phyloP scores from a whole-genome alignment of 1,139 yeast genomes.

The Suhomyces maxii region DNA sequence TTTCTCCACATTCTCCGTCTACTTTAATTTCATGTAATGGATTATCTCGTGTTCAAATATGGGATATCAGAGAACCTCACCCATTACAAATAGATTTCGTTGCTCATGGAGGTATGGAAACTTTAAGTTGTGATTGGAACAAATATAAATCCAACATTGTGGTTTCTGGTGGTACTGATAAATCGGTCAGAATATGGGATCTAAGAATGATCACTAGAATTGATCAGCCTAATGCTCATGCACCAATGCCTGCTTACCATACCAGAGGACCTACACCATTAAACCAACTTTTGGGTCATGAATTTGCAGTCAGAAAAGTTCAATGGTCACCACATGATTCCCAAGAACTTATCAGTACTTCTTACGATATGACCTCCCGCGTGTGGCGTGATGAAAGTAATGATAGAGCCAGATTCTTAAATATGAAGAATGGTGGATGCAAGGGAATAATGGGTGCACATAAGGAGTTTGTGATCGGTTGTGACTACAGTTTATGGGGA shows the following conservation, averaged over 20 bases:
- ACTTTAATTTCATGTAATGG: conserved; percentile 76
- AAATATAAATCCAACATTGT: conserved; percentile 77
- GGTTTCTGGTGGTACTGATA: conserved; percentile 91
- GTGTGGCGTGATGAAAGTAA: conserved; percentile 78
- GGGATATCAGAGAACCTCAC: conserved; percentile 77
- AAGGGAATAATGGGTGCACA: conserved; percentile 66
- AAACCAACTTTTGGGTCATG: conserved; percentile 83
- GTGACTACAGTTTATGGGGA: conserved; percentile 97
- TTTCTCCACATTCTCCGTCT: conserved; percentile 83
- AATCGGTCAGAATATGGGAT: conserved; percentile 84
- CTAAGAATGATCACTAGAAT: conserved; percentile 60
- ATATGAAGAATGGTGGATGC: conserved; percentile 39
- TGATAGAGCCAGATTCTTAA: conserved; percentile 49
- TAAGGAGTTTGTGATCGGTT: conserved; percentile 89
- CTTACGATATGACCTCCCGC: conserved; percentile 90
- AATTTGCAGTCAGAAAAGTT: conserved; percentile 79
- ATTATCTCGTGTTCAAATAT: conserved; percentile 71
- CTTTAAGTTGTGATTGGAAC: conserved; percentile 84
- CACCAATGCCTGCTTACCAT: conserved; percentile 44
- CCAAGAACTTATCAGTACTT: conserved; percentile 67
- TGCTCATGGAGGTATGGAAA: conserved; percentile 81
- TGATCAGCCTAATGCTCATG: conserved; percentile 39
- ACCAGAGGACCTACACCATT: conserved; percentile 65
- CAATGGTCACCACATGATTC: conserved; percentile 89
- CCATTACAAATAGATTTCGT: conserved; percentile 62